Evolutionary conservation across 1,284 basidiomycete species (phyloP).

Genomic region (Sparassis latifolia): DNA sequence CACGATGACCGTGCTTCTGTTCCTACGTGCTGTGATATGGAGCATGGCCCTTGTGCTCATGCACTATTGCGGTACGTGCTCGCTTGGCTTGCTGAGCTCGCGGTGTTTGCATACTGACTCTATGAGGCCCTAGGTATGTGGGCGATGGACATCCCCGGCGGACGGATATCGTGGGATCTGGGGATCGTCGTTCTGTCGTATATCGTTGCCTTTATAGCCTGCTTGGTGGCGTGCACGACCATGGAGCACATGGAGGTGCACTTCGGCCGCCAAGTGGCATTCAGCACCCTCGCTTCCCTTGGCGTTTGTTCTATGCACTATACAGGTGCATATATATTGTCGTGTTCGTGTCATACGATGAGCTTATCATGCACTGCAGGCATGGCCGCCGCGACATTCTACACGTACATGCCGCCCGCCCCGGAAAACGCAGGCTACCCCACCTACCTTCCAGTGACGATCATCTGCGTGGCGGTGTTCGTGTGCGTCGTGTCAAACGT

Average conservation of each 20-base stretch:
- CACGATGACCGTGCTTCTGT: constrained; percentile 15
- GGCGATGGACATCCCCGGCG: constrained; percentile 25
- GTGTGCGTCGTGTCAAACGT: constrained; percentile 26
- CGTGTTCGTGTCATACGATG: background rate
- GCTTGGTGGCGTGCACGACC: constrained; percentile 21
- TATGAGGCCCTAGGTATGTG: constrained; percentile 18
- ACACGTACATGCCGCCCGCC: constrained; percentile 16
- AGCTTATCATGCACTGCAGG: constrained; percentile 10
- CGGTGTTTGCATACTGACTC: background rate
- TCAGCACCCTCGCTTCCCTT: constrained; percentile 22
- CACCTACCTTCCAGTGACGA: constrained; percentile 20
- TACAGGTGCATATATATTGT: constrained; percentile 13
- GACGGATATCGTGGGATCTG: constrained; percentile 21
- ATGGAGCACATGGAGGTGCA: constrained; percentile 27
- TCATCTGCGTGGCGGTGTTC: constrained; percentile 20
- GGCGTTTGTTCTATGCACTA: constrained; percentile 27
- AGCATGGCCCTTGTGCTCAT: constrained; percentile 24
- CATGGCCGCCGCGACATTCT: constrained; percentile 26
- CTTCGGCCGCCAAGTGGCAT: constrained; percentile 22
- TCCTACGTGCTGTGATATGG: constrained; percentile 21
- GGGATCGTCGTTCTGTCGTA: constrained; percentile 20
- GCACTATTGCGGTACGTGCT: constrained; percentile 28
- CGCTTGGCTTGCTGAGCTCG: constrained; percentile 22
- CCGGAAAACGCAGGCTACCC: constrained; percentile 19
- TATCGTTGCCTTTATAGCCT: constrained; percentile 21